phyloP scores from a whole-genome alignment of 257 asterid genomes.

The Lantana camara region DNA sequence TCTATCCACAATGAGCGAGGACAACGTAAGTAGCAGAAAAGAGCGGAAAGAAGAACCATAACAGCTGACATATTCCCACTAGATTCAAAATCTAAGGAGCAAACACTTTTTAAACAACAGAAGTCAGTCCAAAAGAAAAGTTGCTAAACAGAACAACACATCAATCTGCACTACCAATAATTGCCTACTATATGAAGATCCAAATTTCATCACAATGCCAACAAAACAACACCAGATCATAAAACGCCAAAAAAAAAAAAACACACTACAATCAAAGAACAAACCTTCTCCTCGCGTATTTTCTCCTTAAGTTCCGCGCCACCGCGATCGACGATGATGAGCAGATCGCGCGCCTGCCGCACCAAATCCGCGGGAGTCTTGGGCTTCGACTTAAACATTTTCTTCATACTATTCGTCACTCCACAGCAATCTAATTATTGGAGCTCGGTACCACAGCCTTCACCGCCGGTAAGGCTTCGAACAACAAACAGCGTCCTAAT shows the following conservation, averaged over 20 bases:
- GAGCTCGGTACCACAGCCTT: slow-evolving; percentile 37
- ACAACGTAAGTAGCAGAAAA: neutral
- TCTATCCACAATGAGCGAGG: slow-evolving; percentile 32
- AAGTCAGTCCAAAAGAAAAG: neutral
- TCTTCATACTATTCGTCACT: slow-evolving; percentile 51
- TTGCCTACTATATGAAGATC: slow-evolving; percentile 13
- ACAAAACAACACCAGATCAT: slow-evolving; percentile 13
- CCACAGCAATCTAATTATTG: too few species aligned
- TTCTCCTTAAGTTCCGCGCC: slow-evolving; percentile 45
- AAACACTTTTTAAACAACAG: neutral
- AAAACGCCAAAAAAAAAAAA: neutral
- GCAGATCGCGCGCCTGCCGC: slow-evolving; percentile 71
- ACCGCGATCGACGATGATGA: slow-evolving; percentile 45
- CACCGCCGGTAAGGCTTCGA: slow-evolving; percentile 42
- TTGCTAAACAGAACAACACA: neutral
- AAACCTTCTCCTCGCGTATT: slow-evolving; percentile 72
- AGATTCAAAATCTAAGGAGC: neutral
- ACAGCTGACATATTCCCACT: neutral
- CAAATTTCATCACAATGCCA: slow-evolving; percentile 10
- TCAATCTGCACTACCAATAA: neutral
- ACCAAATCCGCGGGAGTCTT: slow-evolving; percentile 70
- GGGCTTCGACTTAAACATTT: slow-evolving; percentile 60
- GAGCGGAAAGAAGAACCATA: neutral
- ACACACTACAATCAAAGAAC: neutral
- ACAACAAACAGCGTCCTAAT: too few species aligned